Evolutionary conservation across 345 rosid genomes (phyloP).

Genomic region (Citropsis articulata): DNA sequence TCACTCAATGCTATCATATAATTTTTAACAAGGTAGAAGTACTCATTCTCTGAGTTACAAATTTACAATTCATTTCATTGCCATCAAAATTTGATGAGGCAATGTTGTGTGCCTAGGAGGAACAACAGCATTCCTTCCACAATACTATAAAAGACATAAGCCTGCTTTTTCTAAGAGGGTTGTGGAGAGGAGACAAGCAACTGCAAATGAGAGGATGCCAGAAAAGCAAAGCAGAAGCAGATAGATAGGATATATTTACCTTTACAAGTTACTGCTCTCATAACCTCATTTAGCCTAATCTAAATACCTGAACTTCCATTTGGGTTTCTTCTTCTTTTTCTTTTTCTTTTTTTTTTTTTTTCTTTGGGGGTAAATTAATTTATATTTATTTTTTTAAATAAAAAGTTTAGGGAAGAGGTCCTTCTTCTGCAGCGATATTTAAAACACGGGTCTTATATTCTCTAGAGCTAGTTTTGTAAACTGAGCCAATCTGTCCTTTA

Average conservation of each 20-base stretch:
- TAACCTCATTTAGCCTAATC: slow-evolving; percentile 7
- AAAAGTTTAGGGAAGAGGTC: slow-evolving; percentile 24
- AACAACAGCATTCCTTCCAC: not conserved
- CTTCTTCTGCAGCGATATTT: slow-evolving; percentile 9
- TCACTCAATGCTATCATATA: not conserved
- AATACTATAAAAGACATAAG: slow-evolving; percentile 11
- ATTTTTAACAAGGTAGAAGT: not conserved
- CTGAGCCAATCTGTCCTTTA: slow-evolving; percentile 26
- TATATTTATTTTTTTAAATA: not conserved
- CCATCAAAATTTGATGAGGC: not conserved
- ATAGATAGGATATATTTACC: slow-evolving; percentile 10
- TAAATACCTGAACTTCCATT: slow-evolving; percentile 20
- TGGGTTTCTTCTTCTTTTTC: not conserved
- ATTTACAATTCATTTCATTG: not conserved
- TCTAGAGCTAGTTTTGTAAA: slow-evolving; percentile 25
- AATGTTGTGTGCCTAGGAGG: not conserved
- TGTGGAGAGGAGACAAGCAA: slow-evolving; percentile 16
- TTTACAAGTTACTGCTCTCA: slow-evolving; percentile 16
- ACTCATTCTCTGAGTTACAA: not conserved
- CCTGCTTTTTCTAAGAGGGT: not conserved
- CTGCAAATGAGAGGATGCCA: slow-evolving; percentile 28
- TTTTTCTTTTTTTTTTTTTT: too few relatives aligned
- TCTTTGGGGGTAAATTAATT: too few relatives aligned
- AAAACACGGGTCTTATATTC: slow-evolving; percentile 37
- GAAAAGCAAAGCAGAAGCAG: slow-evolving; percentile 20